Evolutionary conservation across 1,284 basidiomycete genomes (phyloP), one percentile per base, ranked within the genome.

Genomic region (Thelephora terrestris): DNA sequence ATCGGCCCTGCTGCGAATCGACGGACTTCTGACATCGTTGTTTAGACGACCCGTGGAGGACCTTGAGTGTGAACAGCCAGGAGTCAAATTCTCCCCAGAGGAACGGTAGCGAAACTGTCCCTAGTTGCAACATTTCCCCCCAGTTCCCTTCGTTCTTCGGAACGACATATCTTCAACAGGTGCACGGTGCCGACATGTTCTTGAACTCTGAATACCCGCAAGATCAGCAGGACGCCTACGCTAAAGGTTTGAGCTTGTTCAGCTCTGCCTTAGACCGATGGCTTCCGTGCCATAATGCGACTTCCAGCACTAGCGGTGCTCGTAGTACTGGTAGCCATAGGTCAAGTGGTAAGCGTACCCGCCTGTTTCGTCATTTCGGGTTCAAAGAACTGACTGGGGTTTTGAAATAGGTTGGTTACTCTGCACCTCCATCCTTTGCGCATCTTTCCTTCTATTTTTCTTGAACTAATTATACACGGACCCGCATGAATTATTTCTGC

Each of bases 11-110:
- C 12, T 48, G 3, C 24, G 3, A 1, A n/a, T 25, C 16, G 4
- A 20, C n/a, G n/a, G 32, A 21, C 42, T 46, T 29, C 14, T 25
- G 38, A 43, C 32, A 20, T 32, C n/a, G 38, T n/a, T 37, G 10
- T 25, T 3, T 47, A 75, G 73, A 74, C 52, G 73, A 75, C 55
- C 73, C 73, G 4, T 75, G 73, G 73, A 59, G 73, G n/a, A 74
- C 72, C 7, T 69, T 74, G 71, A 70, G 72, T 1, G 61, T 75
- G 2, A 71, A 71, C 5, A 74, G 73, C 7, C 73, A 73, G 40
- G 73, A 75, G 52, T 47, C 61, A 3, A 70, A 73, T 48, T 64
- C 73, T 2, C 73, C 73, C 7, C 61, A 67, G 7, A 64, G 73
- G n/a, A 59, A 59, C 29, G 67, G 72, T 3, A 66, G 61, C 4